These are phyloP conservation scores for Helenozyma baotianmanensis DNA, from an alignment of 805 yeast species.

Conservation along the genomic window DNA sequence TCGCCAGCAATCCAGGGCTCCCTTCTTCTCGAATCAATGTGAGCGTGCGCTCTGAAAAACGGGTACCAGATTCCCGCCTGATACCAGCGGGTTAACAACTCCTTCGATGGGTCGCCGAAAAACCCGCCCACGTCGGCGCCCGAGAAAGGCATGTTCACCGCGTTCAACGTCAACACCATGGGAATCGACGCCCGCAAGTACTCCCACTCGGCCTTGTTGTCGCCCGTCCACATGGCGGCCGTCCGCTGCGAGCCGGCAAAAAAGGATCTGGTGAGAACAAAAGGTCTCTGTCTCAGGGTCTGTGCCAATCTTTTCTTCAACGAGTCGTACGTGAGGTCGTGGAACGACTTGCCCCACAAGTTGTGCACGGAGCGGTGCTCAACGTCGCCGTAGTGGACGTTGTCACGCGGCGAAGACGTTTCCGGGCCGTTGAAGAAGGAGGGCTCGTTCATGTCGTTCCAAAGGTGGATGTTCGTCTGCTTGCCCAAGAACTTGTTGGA, in stretches of 20 bases:
- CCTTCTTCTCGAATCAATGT: conserved; percentile 84
- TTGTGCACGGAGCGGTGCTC: conserved; percentile 94
- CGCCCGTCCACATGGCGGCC: conserved; percentile 98
- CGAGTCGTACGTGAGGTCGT: conserved; percentile 73
- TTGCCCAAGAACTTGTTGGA: conserved; percentile 29
- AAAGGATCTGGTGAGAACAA: conserved; percentile 79
- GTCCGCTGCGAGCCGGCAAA: conserved; percentile 89
- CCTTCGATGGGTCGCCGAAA: conserved; percentile 82
- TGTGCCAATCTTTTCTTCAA: conserved; percentile 46
- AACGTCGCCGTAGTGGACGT: conserved; percentile 70
- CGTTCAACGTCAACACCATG: conserved; percentile 76
- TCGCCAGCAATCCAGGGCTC: conserved; percentile 89
- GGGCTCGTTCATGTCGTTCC: conserved; percentile 99
- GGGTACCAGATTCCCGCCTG: conserved; percentile 96
- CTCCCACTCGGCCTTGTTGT: conserved; percentile 91
- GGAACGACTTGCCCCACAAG: conserved; percentile 72
- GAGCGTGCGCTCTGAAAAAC: conserved; percentile 95
- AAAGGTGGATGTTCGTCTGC: conserved; percentile 69
- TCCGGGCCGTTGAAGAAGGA: conserved; percentile 95
- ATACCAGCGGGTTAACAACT: conserved; percentile 86
- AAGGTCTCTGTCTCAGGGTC: conserved; percentile 63
- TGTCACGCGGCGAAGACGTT: conserved; percentile 80
- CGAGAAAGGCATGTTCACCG: conserved; percentile 84
- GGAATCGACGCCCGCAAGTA: conserved; percentile 77
- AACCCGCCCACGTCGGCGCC: conserved; percentile 99